These are phyloP conservation scores for Rossbeevera mucosa DNA, from an alignment of 768 basidiomycete species.

Conservation along the genomic window DNA sequence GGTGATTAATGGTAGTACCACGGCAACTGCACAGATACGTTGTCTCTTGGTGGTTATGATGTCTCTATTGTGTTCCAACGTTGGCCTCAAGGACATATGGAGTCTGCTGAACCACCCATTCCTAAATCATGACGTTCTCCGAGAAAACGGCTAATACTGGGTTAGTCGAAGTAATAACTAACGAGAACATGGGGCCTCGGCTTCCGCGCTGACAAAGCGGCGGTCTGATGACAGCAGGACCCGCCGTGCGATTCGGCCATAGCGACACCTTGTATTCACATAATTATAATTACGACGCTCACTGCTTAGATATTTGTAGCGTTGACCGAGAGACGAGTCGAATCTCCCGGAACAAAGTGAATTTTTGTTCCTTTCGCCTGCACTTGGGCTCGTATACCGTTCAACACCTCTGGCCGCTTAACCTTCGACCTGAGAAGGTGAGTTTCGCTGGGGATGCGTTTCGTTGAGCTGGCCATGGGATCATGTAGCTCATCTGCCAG, in stretches of 20 bases:
- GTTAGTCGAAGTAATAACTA: no score
- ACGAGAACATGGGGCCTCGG: background rate
- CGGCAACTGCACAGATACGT: background rate
- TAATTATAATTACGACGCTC: background rate
- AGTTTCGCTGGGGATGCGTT: no score
- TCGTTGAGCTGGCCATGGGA: slow-evolving; percentile 19
- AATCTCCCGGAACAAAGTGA: background rate
- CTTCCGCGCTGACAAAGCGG: background rate
- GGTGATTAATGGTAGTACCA: background rate
- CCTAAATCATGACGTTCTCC: background rate
- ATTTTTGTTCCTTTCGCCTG: background rate
- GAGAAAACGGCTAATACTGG: no score
- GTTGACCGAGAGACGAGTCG: background rate
- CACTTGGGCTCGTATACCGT: no score
- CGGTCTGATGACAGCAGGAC: background rate
- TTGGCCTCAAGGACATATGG: slow-evolving; percentile 1
- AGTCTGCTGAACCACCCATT: slow-evolving; percentile 7
- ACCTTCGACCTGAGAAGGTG: slow-evolving; percentile 7
- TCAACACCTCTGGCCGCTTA: slow-evolving; percentile 13
- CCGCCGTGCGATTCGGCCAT: background rate
- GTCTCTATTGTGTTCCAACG: slow-evolving; percentile 4
- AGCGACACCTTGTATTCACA: slow-evolving; percentile 21
- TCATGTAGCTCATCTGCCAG: background rate
- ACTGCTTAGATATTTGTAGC: background rate
- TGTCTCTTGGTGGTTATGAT: background rate